These are phyloP conservation scores for Aspergillus calidoustus DNA, from an alignment of 2,329 filamentous ascomycete species.

Conservation along the genomic window DNA sequence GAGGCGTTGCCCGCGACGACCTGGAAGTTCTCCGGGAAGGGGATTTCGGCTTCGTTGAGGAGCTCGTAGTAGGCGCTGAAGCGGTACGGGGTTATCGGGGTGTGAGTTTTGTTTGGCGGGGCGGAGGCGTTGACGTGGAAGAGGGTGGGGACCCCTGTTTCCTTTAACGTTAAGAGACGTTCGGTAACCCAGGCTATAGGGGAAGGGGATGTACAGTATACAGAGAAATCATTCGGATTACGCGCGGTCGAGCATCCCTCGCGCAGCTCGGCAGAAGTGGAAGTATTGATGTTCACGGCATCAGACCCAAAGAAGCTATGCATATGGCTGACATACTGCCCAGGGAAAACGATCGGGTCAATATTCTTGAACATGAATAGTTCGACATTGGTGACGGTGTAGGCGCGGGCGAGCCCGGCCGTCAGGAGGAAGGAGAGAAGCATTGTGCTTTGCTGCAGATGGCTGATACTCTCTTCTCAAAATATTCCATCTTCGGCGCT, in stretches of 20 bases:
- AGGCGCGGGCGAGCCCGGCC: constrained; percentile 20
- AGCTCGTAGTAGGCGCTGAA: constrained; percentile 2
- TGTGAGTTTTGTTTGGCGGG: not conserved
- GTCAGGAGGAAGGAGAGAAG: constrained; percentile 10
- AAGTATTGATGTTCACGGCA: constrained; percentile 20
- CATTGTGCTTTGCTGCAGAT: not conserved
- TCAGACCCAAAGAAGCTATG: constrained; percentile 26
- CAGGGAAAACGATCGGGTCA: constrained; percentile 21
- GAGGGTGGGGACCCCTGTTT: constrained; percentile 7
- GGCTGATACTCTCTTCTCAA: too few relatives aligned
- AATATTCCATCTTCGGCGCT: too few relatives aligned
- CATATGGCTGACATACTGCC: constrained; percentile 25
- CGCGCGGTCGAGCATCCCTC: constrained; percentile 7
- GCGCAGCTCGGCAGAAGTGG: constrained; percentile 16
- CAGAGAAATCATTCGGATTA: constrained; percentile 24
- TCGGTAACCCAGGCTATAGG: too few relatives aligned
- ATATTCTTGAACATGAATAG: constrained; percentile 23
- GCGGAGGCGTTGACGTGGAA: not conserved
- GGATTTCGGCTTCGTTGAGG: constrained; percentile 1
- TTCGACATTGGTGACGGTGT: constrained; percentile 20
- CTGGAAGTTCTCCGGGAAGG: constrained; percentile 2
- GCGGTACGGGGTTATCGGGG: not conserved
- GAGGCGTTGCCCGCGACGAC: constrained; percentile 4
- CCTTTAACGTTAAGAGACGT: too few relatives aligned
- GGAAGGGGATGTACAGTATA: constrained; percentile 17